Conservation (phyloP, 2,329 filamentous ascomycete genomes). For the Neocatenulostroma microsporum region DNA sequence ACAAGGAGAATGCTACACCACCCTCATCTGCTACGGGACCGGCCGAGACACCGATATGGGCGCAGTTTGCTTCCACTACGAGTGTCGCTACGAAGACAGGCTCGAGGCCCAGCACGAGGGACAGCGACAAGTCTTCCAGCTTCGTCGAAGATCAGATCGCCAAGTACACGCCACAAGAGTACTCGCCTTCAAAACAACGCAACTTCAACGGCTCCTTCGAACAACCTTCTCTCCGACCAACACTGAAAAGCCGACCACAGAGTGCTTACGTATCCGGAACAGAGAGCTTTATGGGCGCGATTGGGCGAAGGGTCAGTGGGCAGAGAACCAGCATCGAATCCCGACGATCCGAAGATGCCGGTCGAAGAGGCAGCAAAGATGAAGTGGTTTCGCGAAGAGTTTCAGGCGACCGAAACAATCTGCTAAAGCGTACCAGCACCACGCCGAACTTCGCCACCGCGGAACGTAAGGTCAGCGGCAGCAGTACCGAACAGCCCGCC, state of each 20-base stretch:
- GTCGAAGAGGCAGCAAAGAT: constrained; percentile 13
- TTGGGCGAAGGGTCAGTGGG: constrained; percentile 24
- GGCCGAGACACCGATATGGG: constrained; percentile 66
- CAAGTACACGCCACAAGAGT: constrained; percentile 52
- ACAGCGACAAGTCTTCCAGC: constrained; percentile 43
- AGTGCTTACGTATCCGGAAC: constrained; percentile 17
- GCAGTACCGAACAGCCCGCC: constrained; percentile 26
- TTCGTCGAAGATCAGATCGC: constrained; percentile 47
- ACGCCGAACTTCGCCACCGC: too few relatives aligned
- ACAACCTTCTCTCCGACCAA: constrained; percentile 41
- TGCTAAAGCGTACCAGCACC: constrained; percentile 19
- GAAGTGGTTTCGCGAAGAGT: constrained; percentile 11
- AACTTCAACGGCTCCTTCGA: constrained; percentile 42
- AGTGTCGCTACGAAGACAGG: constrained; percentile 10
- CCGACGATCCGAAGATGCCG: constrained; percentile 20
- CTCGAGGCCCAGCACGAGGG: constrained; percentile 20
- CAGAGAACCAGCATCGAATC: constrained; percentile 18
- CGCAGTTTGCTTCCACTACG: constrained; percentile 60
- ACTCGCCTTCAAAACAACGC: constrained; percentile 54
- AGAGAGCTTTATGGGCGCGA: constrained; percentile 18
- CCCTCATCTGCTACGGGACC: constrained; percentile 39
- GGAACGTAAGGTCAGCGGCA: constrained; percentile 31
- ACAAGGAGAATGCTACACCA: constrained; percentile 78
- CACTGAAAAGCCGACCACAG: constrained; percentile 27
- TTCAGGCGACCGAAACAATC: constrained; percentile 16